These are phyloP conservation scores for Tuber brumale DNA, from an alignment of 495 filamentous ascomycete genomes.

Conservation along the genomic window DNA sequence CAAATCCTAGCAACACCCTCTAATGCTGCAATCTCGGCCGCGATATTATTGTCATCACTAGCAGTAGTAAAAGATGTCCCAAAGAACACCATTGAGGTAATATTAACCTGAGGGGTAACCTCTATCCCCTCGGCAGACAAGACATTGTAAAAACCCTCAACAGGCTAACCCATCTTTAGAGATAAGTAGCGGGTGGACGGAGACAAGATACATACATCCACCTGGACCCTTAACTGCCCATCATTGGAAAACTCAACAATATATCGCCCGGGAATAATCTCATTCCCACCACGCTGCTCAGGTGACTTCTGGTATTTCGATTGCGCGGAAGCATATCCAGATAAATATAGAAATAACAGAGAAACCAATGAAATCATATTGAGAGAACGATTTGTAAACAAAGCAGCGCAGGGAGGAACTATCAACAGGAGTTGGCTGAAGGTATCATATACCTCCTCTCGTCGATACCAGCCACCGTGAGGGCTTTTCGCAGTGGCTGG, in stretches of 20 bases:
- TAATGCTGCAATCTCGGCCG: constrained; percentile 30
- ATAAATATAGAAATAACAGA: not conserved
- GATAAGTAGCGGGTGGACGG: not conserved
- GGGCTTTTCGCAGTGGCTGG: not conserved
- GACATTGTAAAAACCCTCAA: constrained; percentile 23
- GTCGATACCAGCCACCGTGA: not conserved
- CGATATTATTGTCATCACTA: constrained; percentile 10
- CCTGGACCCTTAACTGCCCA: constrained; percentile 9
- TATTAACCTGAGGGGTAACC: constrained; percentile 32
- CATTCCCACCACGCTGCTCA: not conserved
- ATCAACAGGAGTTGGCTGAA: not conserved
- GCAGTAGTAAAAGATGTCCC: constrained; percentile 31
- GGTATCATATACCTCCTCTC: not conserved
- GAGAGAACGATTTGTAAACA: not conserved
- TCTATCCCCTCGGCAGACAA: constrained; percentile 31
- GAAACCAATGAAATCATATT: not conserved
- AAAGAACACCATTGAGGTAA: constrained; percentile 32
- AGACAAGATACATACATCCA: constrained; percentile 22
- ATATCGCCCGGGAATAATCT: constrained; percentile 30
- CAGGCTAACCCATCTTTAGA: constrained; percentile 20
- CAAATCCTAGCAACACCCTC: constrained; percentile 26
- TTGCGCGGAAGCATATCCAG: not conserved
- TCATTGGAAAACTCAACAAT: constrained; percentile 35
- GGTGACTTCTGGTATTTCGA: not conserved
- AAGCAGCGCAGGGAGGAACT: not conserved